Evolutionary conservation across 2,329 filamentous ascomycete species (phyloP), one percentile per base, ranked within the genome.

Genomic region (Aspergillus sp.): DNA sequence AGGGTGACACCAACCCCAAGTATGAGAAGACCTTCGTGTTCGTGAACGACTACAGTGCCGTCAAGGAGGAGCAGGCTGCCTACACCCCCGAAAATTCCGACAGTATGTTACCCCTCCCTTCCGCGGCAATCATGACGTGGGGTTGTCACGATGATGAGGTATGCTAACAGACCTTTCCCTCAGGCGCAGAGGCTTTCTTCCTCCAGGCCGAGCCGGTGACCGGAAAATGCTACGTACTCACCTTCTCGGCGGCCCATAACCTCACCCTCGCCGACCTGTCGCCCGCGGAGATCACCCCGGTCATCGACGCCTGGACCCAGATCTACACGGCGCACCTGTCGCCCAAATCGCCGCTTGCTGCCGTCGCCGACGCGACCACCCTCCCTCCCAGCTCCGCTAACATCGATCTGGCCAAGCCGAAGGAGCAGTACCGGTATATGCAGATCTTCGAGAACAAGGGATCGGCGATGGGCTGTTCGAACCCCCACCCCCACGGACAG

Each of bases 401-500:
- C 11, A 69, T 74, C 19, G 66, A 65, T 45, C 67, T 81, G 16
- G 61, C 74, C 7, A 73, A 75, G 24, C 87, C 90, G 4, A 84
- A 80, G 47, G 82, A 88, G 49, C 90, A 95, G 73, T 90, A 95
- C 64, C 84, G 88, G 49, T 97, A 95, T 75, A 96, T 99, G 92
- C 94, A 99, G 70, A 97, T 99, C 59, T 99, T 99, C 58, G 94
- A 99, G 76, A 99, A 99, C 79, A 99, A 99, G 75, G 94, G 94
- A 47, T 85, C 89, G 1, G 90, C 93, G 10, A 99, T 99, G 94
- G 94, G 94, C 47, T 99, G 94, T 78, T 97, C 93, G 1, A 99
- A 99, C 71, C 94, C 94, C 1, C 94, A 99, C 71, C 94, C 94
- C 0, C 94, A 99, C 74, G 93, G 94, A 53, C 94, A 99, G 72